Conservation (phyloP, 805 yeast genomes). For the Candida maesae region DNA sequence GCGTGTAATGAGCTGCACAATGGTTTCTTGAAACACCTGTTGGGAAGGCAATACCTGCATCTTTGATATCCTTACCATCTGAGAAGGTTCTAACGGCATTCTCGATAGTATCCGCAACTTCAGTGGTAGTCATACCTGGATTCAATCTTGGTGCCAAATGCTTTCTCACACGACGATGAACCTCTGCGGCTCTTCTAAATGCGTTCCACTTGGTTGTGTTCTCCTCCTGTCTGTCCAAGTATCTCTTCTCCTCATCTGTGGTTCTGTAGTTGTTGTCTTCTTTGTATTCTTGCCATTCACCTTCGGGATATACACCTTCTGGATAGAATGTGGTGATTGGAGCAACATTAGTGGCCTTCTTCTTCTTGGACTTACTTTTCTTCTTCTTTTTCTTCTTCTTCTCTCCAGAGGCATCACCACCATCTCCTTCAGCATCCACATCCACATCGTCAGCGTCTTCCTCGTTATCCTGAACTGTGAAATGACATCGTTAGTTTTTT, state of each 20-base stretch:
- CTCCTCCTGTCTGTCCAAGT: constrained; percentile 58
- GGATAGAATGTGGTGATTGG: constrained; percentile 68
- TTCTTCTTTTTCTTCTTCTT: constrained; percentile 42
- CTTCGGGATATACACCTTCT: constrained; percentile 75
- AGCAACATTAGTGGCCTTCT: constrained; percentile 41
- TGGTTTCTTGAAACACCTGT: constrained; percentile 94
- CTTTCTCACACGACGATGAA: constrained; percentile 86
- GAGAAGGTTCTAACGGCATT: constrained; percentile 74
- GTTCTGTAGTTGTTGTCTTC: constrained; percentile 65
- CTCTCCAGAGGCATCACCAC: constrained; percentile 29
- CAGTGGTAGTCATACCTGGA: constrained; percentile 92
- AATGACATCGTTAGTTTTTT: neutral
- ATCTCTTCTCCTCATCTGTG: constrained; percentile 83
- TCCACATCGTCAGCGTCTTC: constrained; percentile 18
- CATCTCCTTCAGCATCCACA: constrained; percentile 22
- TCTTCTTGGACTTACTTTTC: constrained; percentile 58
- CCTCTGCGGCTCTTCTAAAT: constrained; percentile 92
- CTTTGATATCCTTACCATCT: constrained; percentile 52
- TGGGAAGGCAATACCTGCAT: constrained; percentile 95
- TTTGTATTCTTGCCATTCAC: constrained; percentile 77
- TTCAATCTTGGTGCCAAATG: constrained; percentile 68
- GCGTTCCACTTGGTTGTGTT: constrained; percentile 66
- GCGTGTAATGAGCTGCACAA: constrained; percentile 97
- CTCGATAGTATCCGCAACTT: constrained; percentile 87
- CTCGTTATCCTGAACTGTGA: constrained; percentile 12